These are phyloP conservation scores for Erysimum cheiranthoides DNA, from an alignment of 345 rosid genomes.

Conservation along the genomic window DNA sequence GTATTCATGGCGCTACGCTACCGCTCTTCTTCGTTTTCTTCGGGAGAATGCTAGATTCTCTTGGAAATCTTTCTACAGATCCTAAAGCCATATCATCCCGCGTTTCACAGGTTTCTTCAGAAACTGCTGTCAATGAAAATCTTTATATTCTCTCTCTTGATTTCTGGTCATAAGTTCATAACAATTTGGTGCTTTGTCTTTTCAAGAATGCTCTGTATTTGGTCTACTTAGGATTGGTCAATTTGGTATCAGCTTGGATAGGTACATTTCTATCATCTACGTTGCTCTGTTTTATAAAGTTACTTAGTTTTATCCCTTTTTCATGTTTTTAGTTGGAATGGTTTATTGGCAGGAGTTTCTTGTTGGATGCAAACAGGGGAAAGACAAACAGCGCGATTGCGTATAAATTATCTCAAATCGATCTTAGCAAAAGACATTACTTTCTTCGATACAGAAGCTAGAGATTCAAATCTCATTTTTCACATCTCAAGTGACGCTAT, in stretches of 20 bases:
- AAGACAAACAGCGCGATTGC: conserved; percentile 79
- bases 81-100: conserved; percentile 58
- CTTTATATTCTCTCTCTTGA: neutral
- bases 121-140: neutral
- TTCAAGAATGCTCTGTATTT: conserved; percentile 71
- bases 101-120: conserved; percentile 60
- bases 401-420: conserved; percentile 69
- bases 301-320: neutral
- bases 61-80: conserved; percentile 63
- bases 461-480: conserved; percentile 65
- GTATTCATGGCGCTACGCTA: conserved; percentile 73
- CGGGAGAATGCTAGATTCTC: conserved; percentile 71
- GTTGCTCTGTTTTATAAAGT: neutral
- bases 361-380: conserved; percentile 91
- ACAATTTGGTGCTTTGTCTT: neutral
- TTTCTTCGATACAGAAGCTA: conserved; percentile 78
- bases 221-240: conserved; percentile 66
- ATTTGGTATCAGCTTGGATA: conserved; percentile 70
- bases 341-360: conserved; percentile 41
- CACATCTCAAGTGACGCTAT: conserved; percentile 87
- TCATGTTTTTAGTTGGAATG: conserved; percentile 11
- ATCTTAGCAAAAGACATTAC: conserved; percentile 63
- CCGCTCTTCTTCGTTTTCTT: conserved; percentile 74
- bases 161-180: neutral
- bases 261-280: conserved; percentile 53